A percentile compares a stretch with the other conserved stretches of the same genome.
Conservation (phyloP, 2,329 filamentous ascomycete species). For the Ophiostoma quercus region DNA sequence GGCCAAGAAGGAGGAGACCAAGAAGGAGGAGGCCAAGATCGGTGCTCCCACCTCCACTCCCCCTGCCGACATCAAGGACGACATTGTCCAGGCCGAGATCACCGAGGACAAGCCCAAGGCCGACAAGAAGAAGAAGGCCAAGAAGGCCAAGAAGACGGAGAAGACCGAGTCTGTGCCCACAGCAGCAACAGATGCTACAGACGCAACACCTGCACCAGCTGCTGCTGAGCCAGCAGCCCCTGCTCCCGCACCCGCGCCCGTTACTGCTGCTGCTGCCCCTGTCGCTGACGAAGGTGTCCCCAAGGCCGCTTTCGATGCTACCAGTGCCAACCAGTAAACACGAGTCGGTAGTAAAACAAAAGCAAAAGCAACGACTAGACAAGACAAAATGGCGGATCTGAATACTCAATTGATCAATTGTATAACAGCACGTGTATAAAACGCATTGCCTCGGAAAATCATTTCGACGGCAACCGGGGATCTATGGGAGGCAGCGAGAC, state of each 20-base stretch:
- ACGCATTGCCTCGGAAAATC: not conserved
- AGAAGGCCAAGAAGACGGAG: not conserved
- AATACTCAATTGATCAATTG: not conserved
- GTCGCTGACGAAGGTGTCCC: not conserved
- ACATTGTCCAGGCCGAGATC: constrained; percentile 1
- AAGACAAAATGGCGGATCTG: not conserved
- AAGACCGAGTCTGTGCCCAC: constrained; percentile 4
- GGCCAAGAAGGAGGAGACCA: not conserved
- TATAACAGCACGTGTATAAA: constrained; percentile 15
- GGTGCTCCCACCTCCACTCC: not conserved
- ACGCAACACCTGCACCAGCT: not conserved
- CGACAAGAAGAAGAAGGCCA: constrained; percentile 1
- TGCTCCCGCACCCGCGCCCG: not conserved
- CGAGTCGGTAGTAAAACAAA: not conserved
- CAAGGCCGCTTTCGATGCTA: constrained; percentile 15
- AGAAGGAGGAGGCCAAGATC: not conserved
- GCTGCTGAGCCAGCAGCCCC: not conserved
- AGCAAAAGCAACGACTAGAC: not conserved
- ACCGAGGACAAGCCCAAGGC: constrained; percentile 1
- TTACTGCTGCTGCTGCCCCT: not conserved
- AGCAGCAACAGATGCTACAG: constrained; percentile 12
- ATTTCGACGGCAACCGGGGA: not conserved
- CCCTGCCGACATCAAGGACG: not conserved
- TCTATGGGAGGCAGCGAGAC: not conserved
- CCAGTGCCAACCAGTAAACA: constrained; percentile 14